A percentile compares a stretch with the other conserved stretches of the same genome.
These are phyloP conservation scores for Climacium dendroides DNA, from an alignment of 225 moss, liverwort and hornwort genomes.

Conservation along the genomic window DNA sequence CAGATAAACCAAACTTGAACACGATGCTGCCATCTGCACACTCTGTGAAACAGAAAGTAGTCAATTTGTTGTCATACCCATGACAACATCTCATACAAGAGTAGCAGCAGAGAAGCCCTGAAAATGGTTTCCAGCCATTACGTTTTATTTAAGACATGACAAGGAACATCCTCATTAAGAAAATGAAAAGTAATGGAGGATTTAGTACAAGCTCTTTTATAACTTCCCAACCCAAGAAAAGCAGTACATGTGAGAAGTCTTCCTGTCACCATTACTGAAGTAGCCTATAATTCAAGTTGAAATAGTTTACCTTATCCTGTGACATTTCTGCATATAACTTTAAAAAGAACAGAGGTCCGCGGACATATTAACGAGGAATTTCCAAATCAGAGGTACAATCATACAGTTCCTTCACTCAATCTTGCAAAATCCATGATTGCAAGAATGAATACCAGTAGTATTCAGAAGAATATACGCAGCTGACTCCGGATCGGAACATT, in stretches of 20 bases:
- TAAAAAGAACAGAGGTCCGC: not conserved
- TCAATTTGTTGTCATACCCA: not conserved
- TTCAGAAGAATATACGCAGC: conserved; percentile 22
- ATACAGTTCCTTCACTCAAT: not conserved
- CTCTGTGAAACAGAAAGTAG: not conserved
- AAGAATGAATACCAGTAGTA: conserved; percentile 12
- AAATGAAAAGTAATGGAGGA: not conserved
- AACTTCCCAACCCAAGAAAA: not conserved
- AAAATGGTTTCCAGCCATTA: not conserved
- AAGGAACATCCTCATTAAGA: not conserved
- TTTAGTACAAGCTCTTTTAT: not conserved
- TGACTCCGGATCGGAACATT: conserved; percentile 16
- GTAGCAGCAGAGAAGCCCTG: not conserved
- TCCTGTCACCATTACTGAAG: not conserved
- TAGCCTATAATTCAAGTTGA: not conserved
- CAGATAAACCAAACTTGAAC: conserved; percentile 60
- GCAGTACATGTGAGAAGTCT: not conserved
- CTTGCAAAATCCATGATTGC: not conserved
- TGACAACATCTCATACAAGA: not conserved
- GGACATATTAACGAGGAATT: not conserved
- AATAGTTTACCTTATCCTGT: not conserved
- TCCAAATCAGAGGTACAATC: not conserved
- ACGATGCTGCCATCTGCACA: conserved; percentile 70
- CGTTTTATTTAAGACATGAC: not conserved
- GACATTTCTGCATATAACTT: not conserved